A percentile compares a stretch with the other conserved stretches of the same genome.
Conservation (phyloP, 1,284 basidiomycete species). For the Moesziomyces parantarcticus region DNA sequence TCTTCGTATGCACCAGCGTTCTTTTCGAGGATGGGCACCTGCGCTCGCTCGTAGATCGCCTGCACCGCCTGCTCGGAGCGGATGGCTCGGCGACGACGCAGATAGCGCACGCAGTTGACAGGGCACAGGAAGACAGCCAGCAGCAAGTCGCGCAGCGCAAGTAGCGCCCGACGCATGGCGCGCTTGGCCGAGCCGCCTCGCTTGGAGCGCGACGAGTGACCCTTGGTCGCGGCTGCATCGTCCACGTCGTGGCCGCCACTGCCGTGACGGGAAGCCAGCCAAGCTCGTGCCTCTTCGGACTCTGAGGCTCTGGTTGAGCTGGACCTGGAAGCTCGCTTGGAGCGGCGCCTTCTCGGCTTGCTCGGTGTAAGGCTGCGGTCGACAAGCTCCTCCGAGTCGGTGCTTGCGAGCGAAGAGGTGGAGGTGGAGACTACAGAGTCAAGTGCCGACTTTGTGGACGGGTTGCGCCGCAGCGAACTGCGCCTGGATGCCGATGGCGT, state of each 20-base stretch:
- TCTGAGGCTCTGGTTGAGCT: slow-evolving; percentile 20
- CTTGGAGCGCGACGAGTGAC: neutral
- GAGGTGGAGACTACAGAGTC: slow-evolving; percentile 15
- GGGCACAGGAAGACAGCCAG: slow-evolving; percentile 30
- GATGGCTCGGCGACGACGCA: slow-evolving; percentile 12
- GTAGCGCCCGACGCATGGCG: slow-evolving; percentile 18
- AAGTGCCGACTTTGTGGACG: neutral
- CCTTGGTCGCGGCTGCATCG: neutral
- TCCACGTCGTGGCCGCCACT: neutral
- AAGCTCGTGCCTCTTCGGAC: slow-evolving; percentile 18
- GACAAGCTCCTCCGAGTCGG: slow-evolving; percentile 28
- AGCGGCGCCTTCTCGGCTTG: slow-evolving; percentile 13
- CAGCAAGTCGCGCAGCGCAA: slow-evolving; percentile 32
- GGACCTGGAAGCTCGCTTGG: slow-evolving; percentile 12
- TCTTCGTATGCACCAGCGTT: neutral
- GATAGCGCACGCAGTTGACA: slow-evolving; percentile 30
- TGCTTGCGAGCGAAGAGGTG: slow-evolving; percentile 19
- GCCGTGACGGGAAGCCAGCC: slow-evolving; percentile 15
- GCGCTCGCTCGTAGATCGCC: slow-evolving; percentile 23
- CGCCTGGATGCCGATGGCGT: slow-evolving; percentile 18
- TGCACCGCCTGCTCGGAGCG: slow-evolving; percentile 24
- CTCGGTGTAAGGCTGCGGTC: slow-evolving; percentile 27
- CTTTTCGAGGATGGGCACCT: slow-evolving; percentile 40
- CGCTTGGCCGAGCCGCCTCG: slow-evolving; percentile 11
- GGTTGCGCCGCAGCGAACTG: slow-evolving; percentile 19